Evolutionary conservation across 768 basidiomycete genomes (phyloP).

Genomic region (Strobilomyces confusus): DNA sequence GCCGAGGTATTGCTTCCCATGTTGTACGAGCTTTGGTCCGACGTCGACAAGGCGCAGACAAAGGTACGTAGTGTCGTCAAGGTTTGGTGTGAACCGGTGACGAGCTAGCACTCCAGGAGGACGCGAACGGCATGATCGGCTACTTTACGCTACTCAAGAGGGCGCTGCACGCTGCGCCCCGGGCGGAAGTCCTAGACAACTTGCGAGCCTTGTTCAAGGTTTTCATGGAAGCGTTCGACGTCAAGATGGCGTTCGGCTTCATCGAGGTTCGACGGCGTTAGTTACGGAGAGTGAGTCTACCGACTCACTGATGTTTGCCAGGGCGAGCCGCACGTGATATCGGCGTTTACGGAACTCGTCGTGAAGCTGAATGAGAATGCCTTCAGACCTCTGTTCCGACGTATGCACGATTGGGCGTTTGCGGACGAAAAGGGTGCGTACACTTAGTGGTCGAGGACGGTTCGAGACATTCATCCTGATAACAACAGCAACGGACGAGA

Average conservation of each 20-base stretch:
- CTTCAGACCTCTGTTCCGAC: slow-evolving; percentile 89
- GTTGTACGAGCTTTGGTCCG: slow-evolving; percentile 55
- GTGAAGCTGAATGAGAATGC: slow-evolving; percentile 89
- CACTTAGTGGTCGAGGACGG: background rate
- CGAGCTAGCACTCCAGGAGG: slow-evolving; percentile 16
- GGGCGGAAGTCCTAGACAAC: slow-evolving; percentile 61
- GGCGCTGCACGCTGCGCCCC: slow-evolving; percentile 58
- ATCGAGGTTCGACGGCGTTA: slow-evolving; percentile 22
- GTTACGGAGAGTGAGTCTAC: background rate
- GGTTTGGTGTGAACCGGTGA: background rate
- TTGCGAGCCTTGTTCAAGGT: slow-evolving; percentile 68
- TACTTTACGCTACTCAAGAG: slow-evolving; percentile 72
- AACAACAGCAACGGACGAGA: slow-evolving; percentile 32
- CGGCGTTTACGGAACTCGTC: slow-evolving; percentile 84
- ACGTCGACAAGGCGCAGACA: slow-evolving; percentile 31
- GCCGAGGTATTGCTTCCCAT: slow-evolving; percentile 65
- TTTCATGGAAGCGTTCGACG: slow-evolving; percentile 75
- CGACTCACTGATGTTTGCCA: slow-evolving; percentile 21
- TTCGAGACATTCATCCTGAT: background rate
- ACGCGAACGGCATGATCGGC: slow-evolving; percentile 24
- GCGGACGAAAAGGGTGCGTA: slow-evolving; percentile 46
- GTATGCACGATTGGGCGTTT: slow-evolving; percentile 94
- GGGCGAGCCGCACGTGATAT: slow-evolving; percentile 53
- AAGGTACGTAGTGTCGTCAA: slow-evolving; percentile 29
- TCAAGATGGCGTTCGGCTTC: slow-evolving; percentile 33